Evolutionary conservation across 768 basidiomycete species (phyloP).

Genomic region (Megacollybia marginata): DNA sequence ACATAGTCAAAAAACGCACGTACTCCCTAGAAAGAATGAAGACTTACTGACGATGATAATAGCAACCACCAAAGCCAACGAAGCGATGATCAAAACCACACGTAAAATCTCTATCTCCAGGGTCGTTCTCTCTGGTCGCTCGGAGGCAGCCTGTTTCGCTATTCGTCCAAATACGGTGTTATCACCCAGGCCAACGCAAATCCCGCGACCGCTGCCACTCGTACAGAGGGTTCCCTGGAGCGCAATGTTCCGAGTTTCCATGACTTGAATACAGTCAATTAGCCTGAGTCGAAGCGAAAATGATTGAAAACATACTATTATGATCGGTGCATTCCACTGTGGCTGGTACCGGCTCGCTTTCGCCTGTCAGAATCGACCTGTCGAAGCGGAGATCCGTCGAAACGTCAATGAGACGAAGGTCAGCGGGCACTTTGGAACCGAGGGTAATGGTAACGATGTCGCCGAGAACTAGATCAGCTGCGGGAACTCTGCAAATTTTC

Average conservation of each 20-base stretch:
- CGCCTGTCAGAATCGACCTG: slow-evolving; percentile 58
- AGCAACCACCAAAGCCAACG: slow-evolving; percentile 25
- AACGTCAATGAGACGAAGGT: slow-evolving; percentile 54
- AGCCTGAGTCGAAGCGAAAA: background rate
- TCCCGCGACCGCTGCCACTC: slow-evolving; percentile 38
- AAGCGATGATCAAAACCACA: slow-evolving; percentile 45
- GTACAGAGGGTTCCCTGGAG: slow-evolving; percentile 29
- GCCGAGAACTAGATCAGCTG: slow-evolving; percentile 58
- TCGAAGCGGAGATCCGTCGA: slow-evolving; percentile 56
- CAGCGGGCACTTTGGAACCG: slow-evolving; percentile 67
- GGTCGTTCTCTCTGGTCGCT: slow-evolving; percentile 32
- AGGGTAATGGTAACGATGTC: slow-evolving; percentile 57
- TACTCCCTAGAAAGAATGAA: background rate
- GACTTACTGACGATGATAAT: background rate
- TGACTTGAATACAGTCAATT: background rate
- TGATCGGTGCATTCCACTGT: slow-evolving; percentile 25
- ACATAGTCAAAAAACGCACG: background rate
- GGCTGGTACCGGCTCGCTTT: slow-evolving; percentile 31
- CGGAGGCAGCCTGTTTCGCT: slow-evolving; percentile 29
- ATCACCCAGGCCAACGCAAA: slow-evolving; percentile 44
- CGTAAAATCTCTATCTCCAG: slow-evolving; percentile 48
- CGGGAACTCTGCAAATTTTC: slow-evolving; percentile 36
- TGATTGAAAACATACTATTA: slow-evolving; percentile 18
- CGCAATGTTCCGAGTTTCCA: background rate
- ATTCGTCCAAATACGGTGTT: slow-evolving; percentile 39